phyloP scores from a whole-genome alignment of 2,329 filamentous ascomycete genomes.

The Leptographium wingfieldii region DNA sequence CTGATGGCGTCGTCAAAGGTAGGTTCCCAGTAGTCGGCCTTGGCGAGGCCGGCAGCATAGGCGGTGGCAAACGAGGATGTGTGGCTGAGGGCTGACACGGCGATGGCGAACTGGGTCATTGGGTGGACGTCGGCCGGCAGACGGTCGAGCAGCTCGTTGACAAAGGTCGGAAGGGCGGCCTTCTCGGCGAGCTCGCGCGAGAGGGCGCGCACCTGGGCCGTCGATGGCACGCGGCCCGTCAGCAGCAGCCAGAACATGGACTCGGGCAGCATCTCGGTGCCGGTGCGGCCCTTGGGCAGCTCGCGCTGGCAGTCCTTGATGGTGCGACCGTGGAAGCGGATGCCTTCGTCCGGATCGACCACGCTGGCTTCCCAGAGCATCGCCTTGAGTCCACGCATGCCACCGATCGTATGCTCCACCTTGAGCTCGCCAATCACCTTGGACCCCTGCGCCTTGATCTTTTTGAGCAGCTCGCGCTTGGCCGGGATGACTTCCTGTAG shows the following conservation, averaged over 20 bases:
- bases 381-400: constrained; percentile 93
- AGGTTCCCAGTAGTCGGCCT: constrained; percentile 97
- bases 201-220: constrained; percentile 66
- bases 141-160: constrained; percentile 75
- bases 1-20: constrained; percentile 93
- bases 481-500: constrained; percentile 75
- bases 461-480: constrained; percentile 86
- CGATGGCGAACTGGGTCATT: constrained; percentile 96
- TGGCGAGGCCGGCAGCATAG: constrained; percentile 82
- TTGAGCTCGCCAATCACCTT: constrained; percentile 87
- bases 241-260: constrained; percentile 99
- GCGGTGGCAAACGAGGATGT: constrained; percentile 87
- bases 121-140: constrained; percentile 88
- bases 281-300: constrained; percentile 81
- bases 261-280: constrained; percentile 96
- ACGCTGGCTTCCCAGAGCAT: constrained; percentile 99
- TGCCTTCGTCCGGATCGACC: constrained; percentile 90
- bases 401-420: constrained; percentile 85
- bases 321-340: constrained; percentile 92
- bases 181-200: constrained; percentile 81
- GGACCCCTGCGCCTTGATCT: constrained; percentile 74
- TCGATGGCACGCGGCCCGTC: constrained; percentile 81
- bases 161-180: constrained; percentile 67
- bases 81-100: constrained; percentile 90
- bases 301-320: constrained; percentile 96